Conservation (phyloP, 1,139 yeast genomes). For the Debaryomyces robertsiae region DNA sequence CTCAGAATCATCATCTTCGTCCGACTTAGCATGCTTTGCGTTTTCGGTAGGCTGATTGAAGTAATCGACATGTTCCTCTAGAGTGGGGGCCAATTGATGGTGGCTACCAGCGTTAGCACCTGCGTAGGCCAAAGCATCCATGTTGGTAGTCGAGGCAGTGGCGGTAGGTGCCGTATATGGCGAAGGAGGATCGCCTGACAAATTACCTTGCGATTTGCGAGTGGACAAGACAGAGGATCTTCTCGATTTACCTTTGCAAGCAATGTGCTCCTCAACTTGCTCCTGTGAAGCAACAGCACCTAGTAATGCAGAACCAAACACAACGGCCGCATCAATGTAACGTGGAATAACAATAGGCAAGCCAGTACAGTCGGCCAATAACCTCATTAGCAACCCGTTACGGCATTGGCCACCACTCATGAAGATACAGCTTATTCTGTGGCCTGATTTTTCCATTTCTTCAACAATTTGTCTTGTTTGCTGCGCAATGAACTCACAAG, state of each 20-base stretch:
- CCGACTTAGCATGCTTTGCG: constrained; percentile 13
- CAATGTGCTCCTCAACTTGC: constrained; percentile 43
- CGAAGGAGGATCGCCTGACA: constrained; percentile 40
- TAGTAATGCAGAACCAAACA: constrained; percentile 88
- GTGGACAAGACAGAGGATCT: constrained; percentile 38
- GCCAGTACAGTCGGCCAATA: constrained; percentile 91
- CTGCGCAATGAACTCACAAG: constrained; percentile 96
- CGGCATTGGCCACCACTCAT: constrained; percentile 98
- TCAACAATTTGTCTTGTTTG: constrained; percentile 95
- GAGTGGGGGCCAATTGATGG: constrained; percentile 58
- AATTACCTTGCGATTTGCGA: constrained; percentile 33
- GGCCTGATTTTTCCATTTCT: constrained; percentile 80
- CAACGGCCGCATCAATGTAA: constrained; percentile 95
- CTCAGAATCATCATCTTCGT: constrained; percentile 39
- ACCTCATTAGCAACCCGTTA: constrained; percentile 82
- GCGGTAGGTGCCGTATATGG: constrained; percentile 80
- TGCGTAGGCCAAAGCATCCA: constrained; percentile 55
- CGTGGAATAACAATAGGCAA: constrained; percentile 91
- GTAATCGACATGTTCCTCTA: constrained; percentile 48
- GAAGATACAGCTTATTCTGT: constrained; percentile 70
- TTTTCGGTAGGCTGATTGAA: constrained; percentile 36
- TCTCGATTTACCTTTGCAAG: constrained; percentile 39
- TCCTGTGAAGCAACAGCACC: constrained; percentile 91
- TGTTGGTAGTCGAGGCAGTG: constrained; percentile 59
- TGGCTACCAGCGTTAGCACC: constrained; percentile 39